Evolutionary conservation across 352 stramenopile genomes (phyloP).

Genomic region (Aphanomyces euteiches): DNA sequence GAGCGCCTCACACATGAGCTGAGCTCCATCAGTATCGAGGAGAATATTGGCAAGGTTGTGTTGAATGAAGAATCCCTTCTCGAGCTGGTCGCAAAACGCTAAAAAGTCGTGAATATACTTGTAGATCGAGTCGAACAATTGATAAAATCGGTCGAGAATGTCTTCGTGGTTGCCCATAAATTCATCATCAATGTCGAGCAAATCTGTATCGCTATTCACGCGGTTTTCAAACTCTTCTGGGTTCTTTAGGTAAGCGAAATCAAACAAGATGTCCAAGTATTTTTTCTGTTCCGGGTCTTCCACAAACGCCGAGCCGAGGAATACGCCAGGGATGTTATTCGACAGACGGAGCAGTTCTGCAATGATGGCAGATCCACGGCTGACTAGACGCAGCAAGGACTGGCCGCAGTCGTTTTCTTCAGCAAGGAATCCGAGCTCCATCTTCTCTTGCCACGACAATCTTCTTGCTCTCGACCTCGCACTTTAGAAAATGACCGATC

Average conservation of each 20-base stretch:
- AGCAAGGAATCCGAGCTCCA: slow-evolving; percentile 75
- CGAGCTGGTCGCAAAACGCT: slow-evolving; percentile 89
- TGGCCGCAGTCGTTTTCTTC: slow-evolving; percentile 93
- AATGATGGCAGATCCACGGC: slow-evolving; percentile 87
- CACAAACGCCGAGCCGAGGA: slow-evolving; percentile 79
- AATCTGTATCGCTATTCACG: slow-evolving; percentile 86
- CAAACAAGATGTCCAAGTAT: slow-evolving; percentile 92
- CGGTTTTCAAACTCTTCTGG: slow-evolving; percentile 93
- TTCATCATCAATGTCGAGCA: slow-evolving; percentile 89
- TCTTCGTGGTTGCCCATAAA: slow-evolving; percentile 88
- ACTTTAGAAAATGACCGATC: too few species aligned
- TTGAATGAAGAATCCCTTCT: slow-evolving; percentile 93
- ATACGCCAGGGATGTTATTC: slow-evolving; percentile 88
- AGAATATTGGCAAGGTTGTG: slow-evolving; percentile 93
- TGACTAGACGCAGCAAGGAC: slow-evolving; percentile 91
- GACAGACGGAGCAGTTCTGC: slow-evolving; percentile 90
- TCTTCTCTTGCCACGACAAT: neutral
- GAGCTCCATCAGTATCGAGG: slow-evolving; percentile 89
- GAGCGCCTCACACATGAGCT: slow-evolving; percentile 92
- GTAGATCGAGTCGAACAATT: slow-evolving; percentile 86
- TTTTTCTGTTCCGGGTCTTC: slow-evolving; percentile 88
- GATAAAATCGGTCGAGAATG: slow-evolving; percentile 85
- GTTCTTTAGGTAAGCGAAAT: slow-evolving; percentile 94
- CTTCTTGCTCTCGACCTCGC: neutral
- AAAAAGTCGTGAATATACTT: slow-evolving; percentile 92